These are phyloP conservation scores for Fonsecaea nubica DNA, from an alignment of 2,329 filamentous ascomycete species.

Conservation along the genomic window DNA sequence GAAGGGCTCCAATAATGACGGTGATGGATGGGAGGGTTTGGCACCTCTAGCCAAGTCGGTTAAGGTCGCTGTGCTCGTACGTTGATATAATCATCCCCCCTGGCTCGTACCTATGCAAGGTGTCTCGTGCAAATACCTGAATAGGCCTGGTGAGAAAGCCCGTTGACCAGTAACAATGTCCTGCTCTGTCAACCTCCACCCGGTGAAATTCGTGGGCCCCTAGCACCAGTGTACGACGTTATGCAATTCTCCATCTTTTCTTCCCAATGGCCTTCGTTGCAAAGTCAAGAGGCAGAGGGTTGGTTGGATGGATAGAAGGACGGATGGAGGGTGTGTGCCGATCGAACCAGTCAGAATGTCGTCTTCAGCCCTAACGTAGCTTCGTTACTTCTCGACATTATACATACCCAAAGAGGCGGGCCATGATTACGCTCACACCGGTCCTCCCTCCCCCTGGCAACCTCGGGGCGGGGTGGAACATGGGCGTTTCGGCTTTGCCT, in stretches of 20 bases:
- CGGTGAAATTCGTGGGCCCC: no score
- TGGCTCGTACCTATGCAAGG: not conserved
- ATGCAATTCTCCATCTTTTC: not conserved
- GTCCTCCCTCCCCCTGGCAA: no score
- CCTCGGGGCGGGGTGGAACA: no score
- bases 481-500: no score
- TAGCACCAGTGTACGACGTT: no score
- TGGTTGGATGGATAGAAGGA: not conserved
- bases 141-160: slow-evolving; percentile 1
- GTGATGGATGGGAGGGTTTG: not conserved
- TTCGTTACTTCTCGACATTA: not conserved
- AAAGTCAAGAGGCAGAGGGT: not conserved
- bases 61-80: no score
- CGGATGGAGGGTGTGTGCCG: not conserved
- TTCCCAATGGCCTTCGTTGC: not conserved
- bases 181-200: no score
- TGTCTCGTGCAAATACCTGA: not conserved
- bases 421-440: not conserved
- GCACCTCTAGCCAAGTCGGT: not conserved
- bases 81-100: no score
- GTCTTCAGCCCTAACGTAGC: not conserved
- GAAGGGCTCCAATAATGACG: not conserved
- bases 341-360: not conserved
- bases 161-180: no score
- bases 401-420: not conserved